Percentiles rank a stretch among this genome's conserved stretches.
phyloP scores from a whole-genome alignment of 345 rosid species.

The Eucalyptus pauciflora region DNA sequence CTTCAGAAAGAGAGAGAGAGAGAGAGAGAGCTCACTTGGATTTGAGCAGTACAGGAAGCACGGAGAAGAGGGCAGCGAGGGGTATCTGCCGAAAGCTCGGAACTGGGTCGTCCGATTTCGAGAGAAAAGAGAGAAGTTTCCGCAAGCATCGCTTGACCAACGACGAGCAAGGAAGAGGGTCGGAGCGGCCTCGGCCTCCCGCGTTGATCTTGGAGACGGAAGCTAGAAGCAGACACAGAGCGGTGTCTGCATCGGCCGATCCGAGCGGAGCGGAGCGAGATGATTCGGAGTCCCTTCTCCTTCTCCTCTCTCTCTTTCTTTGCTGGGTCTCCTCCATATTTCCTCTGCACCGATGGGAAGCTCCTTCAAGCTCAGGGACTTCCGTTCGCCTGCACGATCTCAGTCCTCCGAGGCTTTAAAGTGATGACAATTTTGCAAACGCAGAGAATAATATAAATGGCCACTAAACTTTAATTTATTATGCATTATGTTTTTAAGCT shows the following conservation, averaged over 20 bases:
- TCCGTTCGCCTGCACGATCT: background rate
- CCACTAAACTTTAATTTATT: too few species aligned
- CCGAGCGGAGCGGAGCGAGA: background rate
- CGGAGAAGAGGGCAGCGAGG: constrained; percentile 16
- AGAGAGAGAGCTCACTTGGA: constrained; percentile 12
- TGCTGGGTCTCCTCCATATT: background rate
- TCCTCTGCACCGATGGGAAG: background rate
- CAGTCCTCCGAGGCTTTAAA: background rate
- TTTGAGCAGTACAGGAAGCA: constrained; percentile 27
- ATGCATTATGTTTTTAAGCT: too few species aligned
- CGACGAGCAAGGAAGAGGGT: background rate
- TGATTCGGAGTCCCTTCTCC: background rate
- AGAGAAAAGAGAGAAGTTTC: constrained; percentile 2
- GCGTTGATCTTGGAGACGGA: background rate
- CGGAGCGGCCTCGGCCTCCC: background rate
- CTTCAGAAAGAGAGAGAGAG: background rate
- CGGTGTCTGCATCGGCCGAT: background rate
- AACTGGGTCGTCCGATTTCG: background rate
- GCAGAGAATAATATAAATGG: background rate
- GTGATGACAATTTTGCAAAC: background rate
- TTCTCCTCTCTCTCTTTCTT: background rate
- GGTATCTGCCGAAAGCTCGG: background rate
- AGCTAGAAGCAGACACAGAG: constrained; percentile 24
- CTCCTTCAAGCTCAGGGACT: background rate
- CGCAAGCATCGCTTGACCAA: constrained; percentile 16